Conservation (phyloP, 1,139 yeast species). For the Scheffersomyces lignicola region DNA sequence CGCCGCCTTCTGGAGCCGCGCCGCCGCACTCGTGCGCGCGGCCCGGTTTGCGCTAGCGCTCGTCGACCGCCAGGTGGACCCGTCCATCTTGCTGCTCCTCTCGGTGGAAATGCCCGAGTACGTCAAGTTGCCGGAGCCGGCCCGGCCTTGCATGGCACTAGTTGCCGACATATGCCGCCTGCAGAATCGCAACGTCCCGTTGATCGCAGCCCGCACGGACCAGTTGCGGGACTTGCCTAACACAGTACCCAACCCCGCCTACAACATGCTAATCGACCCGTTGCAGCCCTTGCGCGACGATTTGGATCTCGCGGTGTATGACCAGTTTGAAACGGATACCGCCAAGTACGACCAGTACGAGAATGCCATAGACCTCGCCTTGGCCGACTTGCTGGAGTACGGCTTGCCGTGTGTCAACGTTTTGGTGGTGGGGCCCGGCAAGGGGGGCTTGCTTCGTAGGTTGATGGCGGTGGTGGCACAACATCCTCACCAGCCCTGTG, state of each 20-base stretch:
- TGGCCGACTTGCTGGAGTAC: conserved; percentile 25
- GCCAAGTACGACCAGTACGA: conserved; percentile 69
- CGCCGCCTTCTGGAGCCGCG: too few relatives aligned
- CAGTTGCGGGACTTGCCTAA: too few relatives aligned
- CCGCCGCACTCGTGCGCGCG: too few relatives aligned
- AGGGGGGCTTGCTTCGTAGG: conserved; percentile 71
- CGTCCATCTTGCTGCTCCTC: too few relatives aligned
- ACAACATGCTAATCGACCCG: conserved; percentile 40
- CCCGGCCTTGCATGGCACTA: too few relatives aligned
- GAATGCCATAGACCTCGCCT: conserved; percentile 61
- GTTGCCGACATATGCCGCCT: too few relatives aligned
- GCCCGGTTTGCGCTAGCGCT: too few relatives aligned
- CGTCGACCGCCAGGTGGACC: too few relatives aligned
- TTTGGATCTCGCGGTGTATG: conserved; percentile 60
- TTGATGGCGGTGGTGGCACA: conserved; percentile 7
- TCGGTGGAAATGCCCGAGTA: too few relatives aligned
- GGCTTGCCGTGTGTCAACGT: conserved; percentile 24
- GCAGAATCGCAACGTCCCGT: too few relatives aligned
- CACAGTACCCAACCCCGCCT: conserved; percentile 3
- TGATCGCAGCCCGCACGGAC: too few relatives aligned
- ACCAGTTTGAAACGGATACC: conserved; percentile 66
- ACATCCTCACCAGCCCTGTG: conserved; percentile 1
- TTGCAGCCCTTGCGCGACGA: conserved; percentile 67
- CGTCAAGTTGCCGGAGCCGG: too few relatives aligned
- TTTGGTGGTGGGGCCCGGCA: conserved; percentile 81